A percentile compares a stretch with the other conserved stretches of the same genome.
These are phyloP conservation scores for Limonium bicolor DNA, from an alignment of 148 eudicot genomes.

Conservation along the genomic window DNA sequence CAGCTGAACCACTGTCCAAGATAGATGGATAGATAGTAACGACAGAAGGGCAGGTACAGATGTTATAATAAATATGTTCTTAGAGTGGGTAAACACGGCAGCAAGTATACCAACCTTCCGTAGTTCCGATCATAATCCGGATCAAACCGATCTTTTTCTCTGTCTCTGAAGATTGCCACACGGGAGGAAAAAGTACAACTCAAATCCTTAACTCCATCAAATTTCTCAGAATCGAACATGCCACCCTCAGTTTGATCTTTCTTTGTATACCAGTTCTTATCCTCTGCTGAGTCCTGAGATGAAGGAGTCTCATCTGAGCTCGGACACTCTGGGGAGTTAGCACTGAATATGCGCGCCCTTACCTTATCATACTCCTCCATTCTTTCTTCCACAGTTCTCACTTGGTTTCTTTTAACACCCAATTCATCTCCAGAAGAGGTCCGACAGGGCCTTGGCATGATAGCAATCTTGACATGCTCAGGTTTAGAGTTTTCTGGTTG, in stretches of 20 bases:
- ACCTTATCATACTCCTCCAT: slow-evolving; percentile 90
- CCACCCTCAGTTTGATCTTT: slow-evolving; percentile 38
- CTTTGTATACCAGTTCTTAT: slow-evolving; percentile 18
- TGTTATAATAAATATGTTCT: no score
- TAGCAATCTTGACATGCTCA: slow-evolving; percentile 50
- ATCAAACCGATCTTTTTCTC: slow-evolving; percentile 80
- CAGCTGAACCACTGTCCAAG: no score
- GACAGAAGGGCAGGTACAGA: no score
- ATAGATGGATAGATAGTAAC: no score
- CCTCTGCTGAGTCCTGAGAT: slow-evolving; percentile 21
- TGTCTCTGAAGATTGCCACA: slow-evolving; percentile 65
- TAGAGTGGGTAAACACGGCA: no score
- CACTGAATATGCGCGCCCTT: slow-evolving; percentile 77
- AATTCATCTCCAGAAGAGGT: slow-evolving; percentile 37
- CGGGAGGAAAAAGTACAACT: slow-evolving; percentile 47
- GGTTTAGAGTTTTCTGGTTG: slow-evolving; percentile 42
- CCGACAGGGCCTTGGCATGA: slow-evolving; percentile 45
- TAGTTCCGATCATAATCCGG: slow-evolving; percentile 96
- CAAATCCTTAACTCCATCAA: slow-evolving; percentile 22
- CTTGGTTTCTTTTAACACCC: slow-evolving; percentile 26
- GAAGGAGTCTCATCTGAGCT: slow-evolving; percentile 26
- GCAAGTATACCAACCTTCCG: slow-evolving; percentile 33
- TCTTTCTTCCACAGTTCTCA: slow-evolving; percentile 77
- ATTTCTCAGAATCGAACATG: slow-evolving; percentile 26
- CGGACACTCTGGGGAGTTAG: slow-evolving; percentile 36